Evolutionary conservation across 768 basidiomycete species (phyloP), one percentile per base, ranked within the genome.

Genomic region (Suillus discolor): DNA sequence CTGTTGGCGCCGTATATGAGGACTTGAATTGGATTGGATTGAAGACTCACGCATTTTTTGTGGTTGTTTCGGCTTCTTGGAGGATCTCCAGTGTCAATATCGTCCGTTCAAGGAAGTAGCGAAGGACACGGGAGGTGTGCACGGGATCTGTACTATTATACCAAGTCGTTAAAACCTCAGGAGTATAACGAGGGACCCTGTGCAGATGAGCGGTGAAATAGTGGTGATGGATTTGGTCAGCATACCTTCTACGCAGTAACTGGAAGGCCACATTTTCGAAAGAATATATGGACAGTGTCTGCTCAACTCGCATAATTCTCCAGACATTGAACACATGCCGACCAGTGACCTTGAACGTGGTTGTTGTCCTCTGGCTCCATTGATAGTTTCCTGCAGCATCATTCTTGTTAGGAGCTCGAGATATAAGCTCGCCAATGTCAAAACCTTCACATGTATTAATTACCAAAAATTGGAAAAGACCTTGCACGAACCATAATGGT

Each of bases 301-400:
- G 85, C 71, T 99, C 97, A 1, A 88, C 86, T 41, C 94, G 89
- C 85, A 98, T 92, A 61, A 98, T 87, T 63, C 96, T 83, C 96
- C 96, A 98, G 16, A 94, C 78, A 70, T 99, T 97, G 57, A 99
- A 81, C 41, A 97, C 91, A 73, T 99, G 96, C 20, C 97, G 84
- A 0, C 97, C 97, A 25, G 84, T 81, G 45, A 96, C 89, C 67
- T 88, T 89, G 77, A 99, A 91, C 2, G 90, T 92, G 2, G 95
- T 91, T 3, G 89, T 88, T 67, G 91, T 90, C 59, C 86, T 84
- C 62, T 83, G 75, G 9, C 85, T 87, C 92, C 94, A 97, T 68
- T 87, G 83, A 62, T 91, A 87, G 51, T 73, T 77, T n/a, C 80
- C 80, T 18, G 69, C 70, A 18, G 71, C 71, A 23, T 71, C 70